Conservation (phyloP, 306 rosid species). For the Prunus persica region DNA sequence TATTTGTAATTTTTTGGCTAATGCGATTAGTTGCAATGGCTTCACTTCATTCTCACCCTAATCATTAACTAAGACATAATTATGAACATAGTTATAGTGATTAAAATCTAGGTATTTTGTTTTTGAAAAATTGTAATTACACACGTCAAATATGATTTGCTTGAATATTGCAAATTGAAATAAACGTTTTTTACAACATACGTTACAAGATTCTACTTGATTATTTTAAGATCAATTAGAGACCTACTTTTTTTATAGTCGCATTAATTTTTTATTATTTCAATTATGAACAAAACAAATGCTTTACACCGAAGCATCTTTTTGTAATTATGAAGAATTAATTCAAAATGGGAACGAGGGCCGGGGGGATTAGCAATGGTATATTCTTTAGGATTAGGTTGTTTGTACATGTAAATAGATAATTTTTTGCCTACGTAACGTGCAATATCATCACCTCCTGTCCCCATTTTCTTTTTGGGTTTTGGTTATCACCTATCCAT, state of each 20-base stretch:
- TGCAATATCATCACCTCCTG: too few relatives aligned
- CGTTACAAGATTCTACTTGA: neutral
- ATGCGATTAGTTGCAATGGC: constrained; percentile 24
- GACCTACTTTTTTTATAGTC: neutral
- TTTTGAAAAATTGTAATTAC: neutral
- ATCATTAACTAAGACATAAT: neutral
- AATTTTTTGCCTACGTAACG: neutral
- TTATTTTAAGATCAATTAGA: too few relatives aligned
- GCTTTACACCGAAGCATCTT: neutral
- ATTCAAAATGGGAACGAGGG: neutral
- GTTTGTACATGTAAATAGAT: neutral
- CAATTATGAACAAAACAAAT: neutral
- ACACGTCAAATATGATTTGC: neutral
- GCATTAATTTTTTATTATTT: neutral
- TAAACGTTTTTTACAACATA: neutral
- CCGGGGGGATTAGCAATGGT: neutral
- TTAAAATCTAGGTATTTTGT: too few relatives aligned
- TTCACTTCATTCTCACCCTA: constrained; percentile 12
- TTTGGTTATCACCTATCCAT: neutral
- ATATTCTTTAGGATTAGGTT: constrained; percentile 12
- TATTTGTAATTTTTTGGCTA: constrained; percentile 23
- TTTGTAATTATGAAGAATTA: neutral
- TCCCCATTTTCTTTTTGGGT: neutral
- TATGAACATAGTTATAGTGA: neutral
- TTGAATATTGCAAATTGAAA: neutral